phyloP scores from a whole-genome alignment of 495 filamentous ascomycete genomes.

The Penicillium tannophilum region DNA sequence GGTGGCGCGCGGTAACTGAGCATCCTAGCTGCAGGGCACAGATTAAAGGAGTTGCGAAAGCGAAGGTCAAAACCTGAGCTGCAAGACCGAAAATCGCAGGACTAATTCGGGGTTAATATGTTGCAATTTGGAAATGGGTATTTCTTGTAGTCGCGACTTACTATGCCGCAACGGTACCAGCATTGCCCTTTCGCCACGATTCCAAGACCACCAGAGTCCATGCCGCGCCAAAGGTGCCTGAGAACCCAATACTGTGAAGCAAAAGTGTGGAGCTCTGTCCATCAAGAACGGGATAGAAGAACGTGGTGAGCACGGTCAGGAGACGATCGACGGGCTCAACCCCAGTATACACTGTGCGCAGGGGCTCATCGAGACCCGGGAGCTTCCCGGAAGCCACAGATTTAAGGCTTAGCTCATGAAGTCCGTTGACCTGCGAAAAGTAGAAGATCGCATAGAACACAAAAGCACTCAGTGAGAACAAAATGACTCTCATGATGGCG shows the following conservation, averaged over 20 bases:
- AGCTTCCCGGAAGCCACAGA: constrained; percentile 36
- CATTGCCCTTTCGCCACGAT: constrained; percentile 56
- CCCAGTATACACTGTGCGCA: constrained; percentile 54
- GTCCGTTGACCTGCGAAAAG: constrained; percentile 45
- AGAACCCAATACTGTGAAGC: constrained; percentile 52
- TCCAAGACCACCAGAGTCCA: constrained; percentile 61
- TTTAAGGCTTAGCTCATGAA: constrained; percentile 30
- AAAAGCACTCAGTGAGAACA: constrained; percentile 40
- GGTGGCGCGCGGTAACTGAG: constrained; percentile 50
- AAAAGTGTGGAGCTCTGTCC: constrained; percentile 45
- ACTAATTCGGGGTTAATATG: constrained; percentile 28
- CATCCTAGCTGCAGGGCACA: constrained; percentile 54
- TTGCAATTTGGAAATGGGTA: neutral
- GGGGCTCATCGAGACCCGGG: constrained; percentile 40
- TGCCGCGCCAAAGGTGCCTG: constrained; percentile 55
- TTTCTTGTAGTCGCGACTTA: constrained; percentile 31
- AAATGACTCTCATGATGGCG: constrained; percentile 10
- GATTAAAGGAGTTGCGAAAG: constrained; percentile 56
- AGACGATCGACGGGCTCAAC: constrained; percentile 49
- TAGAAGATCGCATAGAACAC: constrained; percentile 47
- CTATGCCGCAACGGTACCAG: constrained; percentile 53
- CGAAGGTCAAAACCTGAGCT: constrained; percentile 56
- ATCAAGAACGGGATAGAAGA: constrained; percentile 60
- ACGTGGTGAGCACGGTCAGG: constrained; percentile 48
- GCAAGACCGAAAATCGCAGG: constrained; percentile 52